Evolutionary conservation across 352 stramenopile genomes (phyloP), one percentile per base, ranked within the genome.

Genomic region (Phytophthora palmivora): DNA sequence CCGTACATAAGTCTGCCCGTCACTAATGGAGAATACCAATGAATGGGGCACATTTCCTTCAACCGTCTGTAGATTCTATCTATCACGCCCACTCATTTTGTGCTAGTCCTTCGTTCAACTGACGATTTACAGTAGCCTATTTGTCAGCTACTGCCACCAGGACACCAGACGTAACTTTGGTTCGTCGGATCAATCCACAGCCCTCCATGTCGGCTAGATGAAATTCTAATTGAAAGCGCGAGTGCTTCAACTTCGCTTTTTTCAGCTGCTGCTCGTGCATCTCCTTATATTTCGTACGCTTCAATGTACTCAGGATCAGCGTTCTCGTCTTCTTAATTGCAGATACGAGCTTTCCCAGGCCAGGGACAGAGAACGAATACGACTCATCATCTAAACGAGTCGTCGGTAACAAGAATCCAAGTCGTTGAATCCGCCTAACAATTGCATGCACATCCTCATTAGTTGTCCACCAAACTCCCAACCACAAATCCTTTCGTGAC

Each of bases 191-290:
- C 30, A 91, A 57, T 2, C 74, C 64, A 41, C 63, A 69, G 14
- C 82, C 82, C 53, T 91, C 82, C 76, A 91, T 87, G 49, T 89
- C 82, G 0, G 75, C 52, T 4, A 89, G 56, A 61, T 91, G 79
- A 51, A 81, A 91, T 28, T 87, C 75, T 21, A 85, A 42, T 12
- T 71, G 53, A 47, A 91, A 82, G 15, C n/a, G 36, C 14, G 82
- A 86, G 63, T 85, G 65, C 42, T 72, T 78, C n/a, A 84, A 62
- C 44, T 84, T 89, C 43, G 59, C 45, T 55, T 89, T 86, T 60
- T 86, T 79, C 46, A 91, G 66, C 67, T 89, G 79, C 38, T 75
- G 63, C 52, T 89, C 79, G 7, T 74, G 63, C n/a, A 76, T 58
- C 39, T 89, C 79, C 54, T 85, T 88, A 58, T 85, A 89, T 51